Base-by-base conservation (phyloP, 1,284 basidiomycete species). In the Ustilago loliicola region DNA sequence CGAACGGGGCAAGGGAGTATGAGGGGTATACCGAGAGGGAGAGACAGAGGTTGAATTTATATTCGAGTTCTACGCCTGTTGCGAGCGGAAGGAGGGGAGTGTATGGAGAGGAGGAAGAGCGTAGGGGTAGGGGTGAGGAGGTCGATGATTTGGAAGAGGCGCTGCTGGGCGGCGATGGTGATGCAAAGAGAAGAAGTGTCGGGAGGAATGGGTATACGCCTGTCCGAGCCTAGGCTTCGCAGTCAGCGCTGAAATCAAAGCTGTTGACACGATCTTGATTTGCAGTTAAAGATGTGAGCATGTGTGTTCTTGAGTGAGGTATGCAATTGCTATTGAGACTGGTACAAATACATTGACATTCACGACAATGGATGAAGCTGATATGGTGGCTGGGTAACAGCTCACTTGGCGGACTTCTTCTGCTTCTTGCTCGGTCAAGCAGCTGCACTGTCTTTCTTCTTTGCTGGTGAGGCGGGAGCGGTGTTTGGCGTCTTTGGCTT, bases 401-500 rank as follows among this genome's bases (percentile, higher is more conserved):
- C 8, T 55, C 23, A 74, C 61, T 71, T 76, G 8, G 62, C 42
- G 36, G 69, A 34, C 40, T 65, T 66, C 23, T 67, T 76, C 27
- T 69, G 64, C 62, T 76, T 76, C 47, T 74, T 68, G 10, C 50
- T 42, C 0, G 66, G 66, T 38, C 66, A 55, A 23, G 54, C 52
- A 10, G 62, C 40, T 4, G 71, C 55, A 42, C 55, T 59, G 30
- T 62, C 66, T 4, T 45, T 36, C 25, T 61, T 45, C 19, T 68
- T 58, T n/a, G 61, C 17, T 40, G 59, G 50, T 45, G 58, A 27
- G 5, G 54, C 17, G 6, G 67, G 57, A 4, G 57, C 27, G 4
- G 68, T 32, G 48, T 77, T 72, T 42, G 69, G 58, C 15, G 65
- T 64, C 48, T 67, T 66, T 19, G 75, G 70, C 63, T 66, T 73